Evolutionary conservation across 2,329 filamentous ascomycete genomes (phyloP).

Genomic region (Thermoascus crustaceus): DNA sequence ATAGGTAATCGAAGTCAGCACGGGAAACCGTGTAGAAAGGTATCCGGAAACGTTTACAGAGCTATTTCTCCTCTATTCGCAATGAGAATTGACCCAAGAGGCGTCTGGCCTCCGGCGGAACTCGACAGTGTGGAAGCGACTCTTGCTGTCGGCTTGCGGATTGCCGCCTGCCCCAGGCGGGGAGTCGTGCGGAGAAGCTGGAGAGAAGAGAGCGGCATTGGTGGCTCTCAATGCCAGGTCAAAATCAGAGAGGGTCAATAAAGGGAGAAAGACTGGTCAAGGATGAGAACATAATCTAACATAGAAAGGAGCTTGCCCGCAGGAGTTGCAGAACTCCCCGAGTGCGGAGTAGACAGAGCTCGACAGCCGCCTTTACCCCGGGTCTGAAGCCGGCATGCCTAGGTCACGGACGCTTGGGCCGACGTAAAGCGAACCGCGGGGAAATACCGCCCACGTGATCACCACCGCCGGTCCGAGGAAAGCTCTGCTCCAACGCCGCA

Average conservation of each 20-base stretch:
- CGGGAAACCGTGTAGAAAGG: constrained; percentile 4
- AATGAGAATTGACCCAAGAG: constrained; percentile 75
- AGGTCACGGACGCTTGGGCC: constrained; percentile 16
- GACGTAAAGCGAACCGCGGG: constrained; percentile 33
- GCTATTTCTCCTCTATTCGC: constrained; percentile 97
- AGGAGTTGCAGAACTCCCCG: no score
- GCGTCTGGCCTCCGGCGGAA: constrained; percentile 20
- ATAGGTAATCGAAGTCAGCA: constrained; percentile 5
- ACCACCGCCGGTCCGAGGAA: constrained; percentile 4
- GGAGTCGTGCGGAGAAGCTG: constrained; percentile 33
- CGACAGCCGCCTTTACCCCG: no score
- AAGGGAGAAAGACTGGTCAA: background rate
- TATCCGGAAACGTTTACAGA: constrained; percentile 42
- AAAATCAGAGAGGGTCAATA: background rate
- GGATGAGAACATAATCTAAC: background rate
- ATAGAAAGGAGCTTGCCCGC: background rate
- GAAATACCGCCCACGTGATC: constrained; percentile 20
- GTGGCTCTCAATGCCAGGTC: constrained; percentile 1
- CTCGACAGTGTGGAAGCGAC: constrained; percentile 22
- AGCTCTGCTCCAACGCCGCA: background rate
- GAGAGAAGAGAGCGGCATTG: constrained; percentile 32
- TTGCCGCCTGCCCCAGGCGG: constrained; percentile 24
- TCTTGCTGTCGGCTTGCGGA: constrained; percentile 19
- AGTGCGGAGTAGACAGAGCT: no score
- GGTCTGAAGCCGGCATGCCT: no score